Percentiles rank a stretch among this genome's conserved stretches.
These are phyloP conservation scores for Leccinum broughii DNA, from an alignment of 768 basidiomycete species.

Conservation along the genomic window DNA sequence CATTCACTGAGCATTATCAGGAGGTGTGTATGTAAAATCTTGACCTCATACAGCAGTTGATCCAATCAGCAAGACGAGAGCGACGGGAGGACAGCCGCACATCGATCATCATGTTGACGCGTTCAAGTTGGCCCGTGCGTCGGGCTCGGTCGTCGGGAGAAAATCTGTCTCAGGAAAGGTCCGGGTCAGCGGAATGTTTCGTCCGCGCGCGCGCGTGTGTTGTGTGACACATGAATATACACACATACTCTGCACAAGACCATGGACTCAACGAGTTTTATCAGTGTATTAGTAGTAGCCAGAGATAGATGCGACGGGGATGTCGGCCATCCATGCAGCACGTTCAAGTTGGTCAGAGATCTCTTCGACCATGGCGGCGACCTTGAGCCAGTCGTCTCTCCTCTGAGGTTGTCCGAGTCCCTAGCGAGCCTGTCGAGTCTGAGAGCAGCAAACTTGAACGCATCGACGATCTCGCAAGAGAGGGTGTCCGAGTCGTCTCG, in stretches of 20 bases:
- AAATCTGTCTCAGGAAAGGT: slow-evolving; percentile 45
- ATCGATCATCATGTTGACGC: too few species aligned
- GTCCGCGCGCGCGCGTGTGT: background rate
- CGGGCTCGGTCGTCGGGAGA: slow-evolving; percentile 57
- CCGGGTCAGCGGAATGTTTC: slow-evolving; percentile 7
- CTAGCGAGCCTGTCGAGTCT: slow-evolving; percentile 61
- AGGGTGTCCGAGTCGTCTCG: slow-evolving; percentile 39
- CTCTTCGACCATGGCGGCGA: slow-evolving; percentile 72
- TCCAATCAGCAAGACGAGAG: too few species aligned
- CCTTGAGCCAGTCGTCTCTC: slow-evolving; percentile 68
- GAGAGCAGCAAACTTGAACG: slow-evolving; percentile 69
- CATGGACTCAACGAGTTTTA: slow-evolving; percentile 57
- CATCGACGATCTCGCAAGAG: slow-evolving; percentile 52
- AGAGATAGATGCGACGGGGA: slow-evolving; percentile 57
- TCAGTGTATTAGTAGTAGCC: slow-evolving; percentile 57
- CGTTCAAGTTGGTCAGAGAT: slow-evolving; percentile 49
- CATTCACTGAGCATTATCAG: too few species aligned
- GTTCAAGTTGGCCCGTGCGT: slow-evolving; percentile 18
- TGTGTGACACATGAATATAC: background rate
- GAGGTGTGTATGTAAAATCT: too few species aligned
- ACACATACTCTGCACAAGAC: background rate
- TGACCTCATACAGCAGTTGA: too few species aligned
- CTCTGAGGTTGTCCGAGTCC: slow-evolving; percentile 44
- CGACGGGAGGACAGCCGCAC: too few species aligned
- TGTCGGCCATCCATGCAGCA: slow-evolving; percentile 76